Conservation (phyloP, 202 grass and related monocot species). For the Bolboschoenoplectus hybrid region DNA sequence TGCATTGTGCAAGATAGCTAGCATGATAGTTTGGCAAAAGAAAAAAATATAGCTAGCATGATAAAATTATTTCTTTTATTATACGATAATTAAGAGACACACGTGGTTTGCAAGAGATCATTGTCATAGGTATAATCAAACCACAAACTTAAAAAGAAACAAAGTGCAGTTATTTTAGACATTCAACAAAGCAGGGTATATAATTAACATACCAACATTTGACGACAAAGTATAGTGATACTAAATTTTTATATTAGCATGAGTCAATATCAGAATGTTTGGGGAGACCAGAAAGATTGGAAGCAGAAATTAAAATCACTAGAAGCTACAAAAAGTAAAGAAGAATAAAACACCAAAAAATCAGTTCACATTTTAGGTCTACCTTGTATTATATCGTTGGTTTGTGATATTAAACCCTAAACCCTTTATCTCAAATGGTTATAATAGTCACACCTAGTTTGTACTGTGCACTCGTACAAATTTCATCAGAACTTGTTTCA, state of each 20-base stretch:
- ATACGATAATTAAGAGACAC: neutral
- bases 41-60: too few relatives aligned
- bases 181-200: neutral
- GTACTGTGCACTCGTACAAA: too few relatives aligned
- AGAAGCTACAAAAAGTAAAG: neutral
- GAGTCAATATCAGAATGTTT: slow-evolving; percentile 26
- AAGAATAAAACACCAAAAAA: slow-evolving; percentile 27
- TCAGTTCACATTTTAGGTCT: slow-evolving; percentile 30
- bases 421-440: too few relatives aligned
- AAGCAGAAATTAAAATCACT: neutral
- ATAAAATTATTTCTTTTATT: slow-evolving; percentile 2
- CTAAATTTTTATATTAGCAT: neutral
- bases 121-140: neutral
- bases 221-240: neutral
- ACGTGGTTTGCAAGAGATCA: neutral
- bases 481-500: too few relatives aligned
- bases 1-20: neutral
- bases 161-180: slow-evolving; percentile 24
- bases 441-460: too few relatives aligned
- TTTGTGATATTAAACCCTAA: too few relatives aligned
- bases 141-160: neutral
- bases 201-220: neutral
- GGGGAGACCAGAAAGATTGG: slow-evolving; percentile 10
- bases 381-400: neutral
- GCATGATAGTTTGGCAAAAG: too few relatives aligned